Percentiles rank a stretch among this genome's conserved stretches.
Conservation (phyloP, 768 basidiomycete species). For the Rhodotorula diobovata region DNA sequence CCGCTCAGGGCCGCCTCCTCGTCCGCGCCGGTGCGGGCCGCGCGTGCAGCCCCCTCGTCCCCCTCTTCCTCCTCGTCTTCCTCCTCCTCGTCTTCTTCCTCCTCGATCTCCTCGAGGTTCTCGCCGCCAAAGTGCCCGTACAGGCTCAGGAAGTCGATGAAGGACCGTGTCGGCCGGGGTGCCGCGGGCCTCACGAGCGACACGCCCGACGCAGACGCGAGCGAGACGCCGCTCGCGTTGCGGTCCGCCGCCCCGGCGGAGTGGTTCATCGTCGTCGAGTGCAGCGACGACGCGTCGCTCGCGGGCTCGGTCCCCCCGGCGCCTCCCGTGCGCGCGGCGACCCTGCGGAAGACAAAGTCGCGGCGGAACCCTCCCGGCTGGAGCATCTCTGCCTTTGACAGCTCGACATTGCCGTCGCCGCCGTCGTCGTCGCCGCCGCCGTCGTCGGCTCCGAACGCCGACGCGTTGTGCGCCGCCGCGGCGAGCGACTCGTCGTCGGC, state of each 20-base stretch:
- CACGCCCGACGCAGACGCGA: not conserved
- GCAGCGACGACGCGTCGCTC: slow-evolving; percentile 18
- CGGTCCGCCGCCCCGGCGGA: not conserved
- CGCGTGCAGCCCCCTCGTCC: slow-evolving; percentile 9
- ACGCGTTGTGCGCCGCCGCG: not conserved
- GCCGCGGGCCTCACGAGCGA: too few species aligned
- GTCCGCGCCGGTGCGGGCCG: not conserved
- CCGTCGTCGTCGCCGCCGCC: not conserved
- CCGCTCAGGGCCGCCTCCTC: too few species aligned
- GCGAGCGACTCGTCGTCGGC: not conserved
- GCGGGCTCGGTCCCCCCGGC: not conserved
- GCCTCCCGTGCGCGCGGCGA: slow-evolving; percentile 7
- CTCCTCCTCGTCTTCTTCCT: slow-evolving; percentile 69
- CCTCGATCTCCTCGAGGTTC: slow-evolving; percentile 77
- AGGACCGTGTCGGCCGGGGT: slow-evolving; percentile 20
- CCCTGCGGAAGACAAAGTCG: slow-evolving; percentile 33
- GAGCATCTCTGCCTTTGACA: slow-evolving; percentile 33
- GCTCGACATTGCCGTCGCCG: not conserved
- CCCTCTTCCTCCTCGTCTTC: slow-evolving; percentile 50
- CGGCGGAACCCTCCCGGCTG: slow-evolving; percentile 39
- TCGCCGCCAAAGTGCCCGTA: slow-evolving; percentile 90
- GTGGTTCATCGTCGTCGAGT: not conserved
- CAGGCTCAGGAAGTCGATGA: slow-evolving; percentile 66
- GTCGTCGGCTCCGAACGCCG: slow-evolving; percentile 9
- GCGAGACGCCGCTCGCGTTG: slow-evolving; percentile 6